Base-by-base conservation (phyloP, 805 yeast genomes). In the Candida orba region DNA sequence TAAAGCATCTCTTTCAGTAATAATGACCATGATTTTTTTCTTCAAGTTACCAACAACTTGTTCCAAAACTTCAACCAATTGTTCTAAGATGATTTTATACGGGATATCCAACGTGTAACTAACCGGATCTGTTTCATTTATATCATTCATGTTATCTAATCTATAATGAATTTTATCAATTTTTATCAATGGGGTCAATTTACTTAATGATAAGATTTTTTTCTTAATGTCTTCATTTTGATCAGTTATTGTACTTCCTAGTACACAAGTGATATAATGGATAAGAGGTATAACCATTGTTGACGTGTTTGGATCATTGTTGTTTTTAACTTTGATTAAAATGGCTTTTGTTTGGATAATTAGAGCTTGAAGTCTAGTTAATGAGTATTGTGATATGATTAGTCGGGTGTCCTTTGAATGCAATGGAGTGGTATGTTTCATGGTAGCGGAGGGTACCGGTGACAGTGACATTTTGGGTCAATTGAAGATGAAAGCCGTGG, bases 321-420 rank as follows among this genome's bases (percentile, higher is more conserved):
- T 30, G 33, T 39, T 35, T 23, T 44, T 45, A 22, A 49, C 39
- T 37, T 49, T 51, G 35, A 49, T 51, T 13, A 39, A 39, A 32
- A 51, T 31, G 8, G 51, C 52, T 22, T 52, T 58, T n/a, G 72
- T 50, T 23, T 66, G 54, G 20, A 64, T 56, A 3, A 63, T 47
- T 37, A 72, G 56, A 30, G 61, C 59, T 34, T 64, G 63, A 29
- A 78, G 54, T 52, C 77, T 79, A 42, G 60, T 55, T 3, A 72
- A 63, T 5, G 77, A 73, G 53, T 75, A 76, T 42, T 69, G 71
- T 54, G 73, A 79, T 53, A 81, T 84, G 6, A 80, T 57, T 17
- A 78, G 65, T 47, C 72, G 72, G 9, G 76, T 73, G 50, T 79
- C 86, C 39, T 69, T 61, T 1, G 75, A 63, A 49, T 71, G 73